Percentiles rank a stretch among this genome's conserved stretches.
Evolutionary conservation across 495 filamentous ascomycete species (phyloP).

Genomic region (Neurospora sp.): DNA sequence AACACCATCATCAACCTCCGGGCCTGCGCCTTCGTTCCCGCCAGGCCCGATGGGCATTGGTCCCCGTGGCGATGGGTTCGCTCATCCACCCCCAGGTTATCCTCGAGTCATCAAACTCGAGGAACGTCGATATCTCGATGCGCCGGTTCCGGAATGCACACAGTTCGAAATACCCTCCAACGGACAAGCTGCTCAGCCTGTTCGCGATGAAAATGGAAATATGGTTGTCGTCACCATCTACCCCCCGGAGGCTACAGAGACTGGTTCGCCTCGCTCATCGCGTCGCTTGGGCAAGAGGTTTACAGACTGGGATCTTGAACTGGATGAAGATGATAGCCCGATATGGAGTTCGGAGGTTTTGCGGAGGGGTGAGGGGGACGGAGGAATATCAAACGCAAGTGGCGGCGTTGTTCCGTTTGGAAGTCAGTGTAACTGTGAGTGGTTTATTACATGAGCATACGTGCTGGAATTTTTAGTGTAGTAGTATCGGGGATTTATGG

Average conservation of each 20-base stretch:
- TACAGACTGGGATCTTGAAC: not conserved
- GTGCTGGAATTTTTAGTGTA: not conserved
- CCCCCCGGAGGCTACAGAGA: constrained; percentile 43
- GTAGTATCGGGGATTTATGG: not conserved
- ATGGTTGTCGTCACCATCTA: constrained; percentile 33
- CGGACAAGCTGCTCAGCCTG: constrained; percentile 25
- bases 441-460: constrained; percentile 16
- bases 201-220: constrained; percentile 29
- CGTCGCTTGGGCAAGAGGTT: not conserved
- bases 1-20: constrained; percentile 1
- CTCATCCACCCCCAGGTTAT: constrained; percentile 33
- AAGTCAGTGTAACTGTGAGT: constrained; percentile 21
- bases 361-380: not conserved
- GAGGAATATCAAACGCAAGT: not conserved
- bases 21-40: constrained; percentile 5
- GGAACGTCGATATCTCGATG: constrained; percentile 52
- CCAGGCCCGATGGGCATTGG: constrained; percentile 10
- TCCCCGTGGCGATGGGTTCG: constrained; percentile 7
- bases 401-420: constrained; percentile 7
- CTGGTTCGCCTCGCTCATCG: not conserved
- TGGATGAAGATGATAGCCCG: not conserved
- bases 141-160: constrained; percentile 43
- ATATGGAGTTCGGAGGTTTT: not conserved
- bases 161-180: constrained; percentile 53
- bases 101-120: constrained; percentile 70